Conservation (phyloP, 2,329 filamentous ascomycete genomes). For the Mycosphaerella sp. region DNA sequence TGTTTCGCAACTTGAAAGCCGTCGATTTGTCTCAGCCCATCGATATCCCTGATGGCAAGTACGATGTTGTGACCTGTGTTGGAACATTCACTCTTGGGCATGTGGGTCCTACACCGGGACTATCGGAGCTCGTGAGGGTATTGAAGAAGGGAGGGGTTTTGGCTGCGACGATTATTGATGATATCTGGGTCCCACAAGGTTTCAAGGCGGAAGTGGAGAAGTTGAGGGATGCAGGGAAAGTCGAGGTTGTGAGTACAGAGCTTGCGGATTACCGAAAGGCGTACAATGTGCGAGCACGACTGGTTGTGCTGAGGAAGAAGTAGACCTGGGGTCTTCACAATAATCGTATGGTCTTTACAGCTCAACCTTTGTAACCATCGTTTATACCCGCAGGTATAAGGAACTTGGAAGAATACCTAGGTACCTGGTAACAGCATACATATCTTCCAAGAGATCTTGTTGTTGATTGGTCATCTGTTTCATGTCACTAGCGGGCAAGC, state of each 20-base stretch:
- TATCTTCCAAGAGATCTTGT: no score
- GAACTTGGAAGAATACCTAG: no score
- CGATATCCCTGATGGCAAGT: slow-evolving; percentile 36
- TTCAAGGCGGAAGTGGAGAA: slow-evolving; percentile 44
- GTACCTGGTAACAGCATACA: no score
- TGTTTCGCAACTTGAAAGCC: slow-evolving; percentile 42
- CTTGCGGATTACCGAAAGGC: slow-evolving; percentile 30
- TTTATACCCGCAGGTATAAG: no score
- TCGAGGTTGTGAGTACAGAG: slow-evolving; percentile 34
- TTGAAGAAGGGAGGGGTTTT: slow-evolving; percentile 44
- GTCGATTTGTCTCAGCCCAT: slow-evolving; percentile 46
- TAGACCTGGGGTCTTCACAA: background rate
- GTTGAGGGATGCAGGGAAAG: slow-evolving; percentile 32
- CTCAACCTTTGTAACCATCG: slow-evolving; percentile 3
- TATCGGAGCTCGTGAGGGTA: slow-evolving; percentile 48
- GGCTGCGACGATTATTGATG: slow-evolving; percentile 47
- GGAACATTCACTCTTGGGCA: slow-evolving; percentile 53
- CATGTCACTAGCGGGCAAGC: no score
- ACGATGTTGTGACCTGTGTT: slow-evolving; percentile 49
- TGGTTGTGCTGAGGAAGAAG: slow-evolving; percentile 26
- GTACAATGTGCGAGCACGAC: slow-evolving; percentile 16
- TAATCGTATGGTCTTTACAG: background rate
- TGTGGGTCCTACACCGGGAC: slow-evolving; percentile 45
- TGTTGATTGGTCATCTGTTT: no score
- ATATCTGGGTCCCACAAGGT: slow-evolving; percentile 46